Conservation (phyloP, 225 moss, liverwort and hornwort genomes). For the Polytrichum commune region DNA sequence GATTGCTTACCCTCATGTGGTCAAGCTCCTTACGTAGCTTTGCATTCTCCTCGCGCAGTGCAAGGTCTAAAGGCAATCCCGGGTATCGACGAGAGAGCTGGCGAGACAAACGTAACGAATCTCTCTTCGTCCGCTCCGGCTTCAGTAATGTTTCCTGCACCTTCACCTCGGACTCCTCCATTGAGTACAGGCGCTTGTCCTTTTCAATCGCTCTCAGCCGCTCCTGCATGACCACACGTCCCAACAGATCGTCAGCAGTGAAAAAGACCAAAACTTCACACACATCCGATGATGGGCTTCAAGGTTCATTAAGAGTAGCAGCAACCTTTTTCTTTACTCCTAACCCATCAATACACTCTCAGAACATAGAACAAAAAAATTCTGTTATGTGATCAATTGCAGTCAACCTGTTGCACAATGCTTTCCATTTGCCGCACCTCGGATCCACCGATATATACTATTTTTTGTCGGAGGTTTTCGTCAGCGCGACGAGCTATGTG, state of each 20-base stretch:
- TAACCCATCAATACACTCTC: no score
- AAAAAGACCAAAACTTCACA: no score
- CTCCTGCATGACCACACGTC: slow-evolving; percentile 36
- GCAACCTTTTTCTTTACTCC: no score
- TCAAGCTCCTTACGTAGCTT: slow-evolving; percentile 81
- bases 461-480: no score
- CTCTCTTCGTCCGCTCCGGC: slow-evolving; percentile 62
- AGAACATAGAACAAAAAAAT: no score
- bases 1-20: slow-evolving; percentile 46
- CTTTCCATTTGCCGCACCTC: no score
- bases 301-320: no score
- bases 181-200: slow-evolving; percentile 75
- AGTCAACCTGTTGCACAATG: no score
- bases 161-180: slow-evolving; percentile 80
- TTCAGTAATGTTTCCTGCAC: slow-evolving; percentile 69
- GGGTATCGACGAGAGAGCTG: slow-evolving; percentile 86
- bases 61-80: slow-evolving; percentile 62
- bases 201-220: slow-evolving; percentile 72
- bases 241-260: not conserved
- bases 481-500: no score
- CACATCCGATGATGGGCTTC: no score
- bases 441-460: no score
- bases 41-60: slow-evolving; percentile 74
- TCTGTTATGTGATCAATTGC: no score
- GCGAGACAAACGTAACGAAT: slow-evolving; percentile 64